Conservation (phyloP, 164 flowering plant species). For the Aristolochia californica region DNA sequence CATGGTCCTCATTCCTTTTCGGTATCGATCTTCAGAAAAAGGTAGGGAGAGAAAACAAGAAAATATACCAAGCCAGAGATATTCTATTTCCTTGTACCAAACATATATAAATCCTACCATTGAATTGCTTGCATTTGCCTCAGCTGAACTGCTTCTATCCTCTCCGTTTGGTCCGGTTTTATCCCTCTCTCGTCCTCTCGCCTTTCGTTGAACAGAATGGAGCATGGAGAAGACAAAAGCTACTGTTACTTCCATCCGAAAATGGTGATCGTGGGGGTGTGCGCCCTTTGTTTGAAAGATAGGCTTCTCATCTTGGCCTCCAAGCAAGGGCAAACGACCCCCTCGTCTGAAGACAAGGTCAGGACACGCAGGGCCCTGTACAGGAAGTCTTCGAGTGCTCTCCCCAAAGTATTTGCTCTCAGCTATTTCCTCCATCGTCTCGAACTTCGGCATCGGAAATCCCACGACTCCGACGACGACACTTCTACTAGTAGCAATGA, state of each 20-base stretch:
- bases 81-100: too few relatives aligned
- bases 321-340: slow-evolving; percentile 26
- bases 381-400: slow-evolving; percentile 19
- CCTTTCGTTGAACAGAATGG: slow-evolving; percentile 1
- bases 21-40: too few relatives aligned
- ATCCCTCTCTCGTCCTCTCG: not conserved
- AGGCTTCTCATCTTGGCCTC: slow-evolving; percentile 65
- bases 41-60: too few relatives aligned
- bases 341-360: slow-evolving; percentile 1
- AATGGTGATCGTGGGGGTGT: slow-evolving; percentile 48
- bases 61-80: too few relatives aligned
- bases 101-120: too few relatives aligned
- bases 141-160: too few relatives aligned
- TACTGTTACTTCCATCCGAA: slow-evolving; percentile 58
- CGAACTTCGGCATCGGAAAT: slow-evolving; percentile 30
- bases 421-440: slow-evolving; percentile 50
- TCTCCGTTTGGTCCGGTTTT: too few relatives aligned
- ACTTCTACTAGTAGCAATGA: slow-evolving; percentile 41
- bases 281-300: slow-evolving; percentile 71
- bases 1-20: too few relatives aligned
- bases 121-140: too few relatives aligned
- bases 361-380: slow-evolving; percentile 5
- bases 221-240: slow-evolving; percentile 22
- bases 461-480: slow-evolving; percentile 19
- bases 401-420: slow-evolving; percentile 51